Evolutionary conservation across 805 yeast genomes (phyloP), one percentile per base, ranked within the genome.

Genomic region (Brettanomyces naardenensis): DNA sequence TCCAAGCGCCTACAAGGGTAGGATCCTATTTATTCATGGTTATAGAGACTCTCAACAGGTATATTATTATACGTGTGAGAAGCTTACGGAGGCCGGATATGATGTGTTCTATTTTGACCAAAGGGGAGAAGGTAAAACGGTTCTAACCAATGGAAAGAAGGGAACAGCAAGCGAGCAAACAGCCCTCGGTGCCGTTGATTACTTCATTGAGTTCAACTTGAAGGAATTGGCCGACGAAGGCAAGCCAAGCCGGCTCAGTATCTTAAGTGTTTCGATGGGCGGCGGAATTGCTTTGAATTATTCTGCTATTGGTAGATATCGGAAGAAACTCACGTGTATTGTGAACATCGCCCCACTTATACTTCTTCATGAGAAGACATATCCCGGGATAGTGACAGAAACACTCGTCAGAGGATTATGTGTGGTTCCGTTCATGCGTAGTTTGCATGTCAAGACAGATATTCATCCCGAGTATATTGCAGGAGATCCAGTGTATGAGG

Each of bases 261-360:
- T 84, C 33, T 62, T 71, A 50, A 88, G 90, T 1, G 86, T 78
- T 46, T 81, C 88, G 7, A 81, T 84, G 89, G 95, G 95, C 36
- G 90, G 90, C 17, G 89, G 81, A 0, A 75, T 83, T 36, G 64
- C 62, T 0, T 59, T 83, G 40, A 79, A 78, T 54, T 82, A 83
- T 53, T 76, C 73, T 3, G 65, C 74, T 27, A 51, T 53, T 23
- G 89, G 89, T 3, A 69, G 63, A 41, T 59, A 67, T 49, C 65
- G 59, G 32, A 65, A 69, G 20, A 47, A 65, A 15, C 42, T 83
- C 19, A 58, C 62, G 25, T 75, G 74, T 0, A 66, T 73, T 31
- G 57, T 69, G 28, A 69, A 65, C 0, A 61, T 70, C 25, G 87
- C 78, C 1, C 94, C 95, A 2, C 65, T 79, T 43, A 64, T 83